Percentiles rank a stretch among this genome's conserved stretches.
Evolutionary conservation across 192 early-diverging fungal genomes (phyloP).

Genomic region (Diversispora epigaea): DNA sequence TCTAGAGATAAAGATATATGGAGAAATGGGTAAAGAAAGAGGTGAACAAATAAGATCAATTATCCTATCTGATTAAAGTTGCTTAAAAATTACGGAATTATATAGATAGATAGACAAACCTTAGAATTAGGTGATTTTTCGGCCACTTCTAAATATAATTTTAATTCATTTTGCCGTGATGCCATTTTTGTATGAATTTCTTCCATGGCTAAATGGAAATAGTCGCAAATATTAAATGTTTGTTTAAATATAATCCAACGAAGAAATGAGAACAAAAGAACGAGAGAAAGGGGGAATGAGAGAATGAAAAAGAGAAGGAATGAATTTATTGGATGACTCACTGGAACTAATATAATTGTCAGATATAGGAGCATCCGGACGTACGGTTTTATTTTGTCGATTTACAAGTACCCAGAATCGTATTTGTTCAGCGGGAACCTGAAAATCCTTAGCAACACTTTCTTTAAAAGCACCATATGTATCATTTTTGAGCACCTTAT

Average conservation of each 20-base stretch:
- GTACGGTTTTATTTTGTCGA: conserved; percentile 88
- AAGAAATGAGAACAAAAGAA: not conserved
- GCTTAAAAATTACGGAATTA: no score
- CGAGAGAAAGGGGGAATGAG: not conserved
- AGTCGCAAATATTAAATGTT: not conserved
- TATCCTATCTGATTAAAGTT: no score
- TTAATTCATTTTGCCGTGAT: conserved; percentile 38
- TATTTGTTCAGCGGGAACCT: conserved; percentile 52
- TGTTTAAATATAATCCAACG: not conserved
- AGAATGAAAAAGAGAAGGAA: not conserved
- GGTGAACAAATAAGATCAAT: not conserved
- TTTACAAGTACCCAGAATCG: conserved; percentile 86
- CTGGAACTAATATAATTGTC: conserved; percentile 44
- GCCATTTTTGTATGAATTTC: conserved; percentile 38
- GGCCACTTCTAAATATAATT: conserved; percentile 41
- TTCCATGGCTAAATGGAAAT: conserved; percentile 45
- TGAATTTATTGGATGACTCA: conserved; percentile 36
- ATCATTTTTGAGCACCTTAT: conserved; percentile 60
- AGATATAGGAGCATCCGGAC: conserved; percentile 74
- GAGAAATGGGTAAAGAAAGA: no score
- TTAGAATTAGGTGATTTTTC: conserved; percentile 37
- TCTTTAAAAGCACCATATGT: conserved; percentile 57
- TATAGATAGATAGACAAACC: conserved; percentile 32
- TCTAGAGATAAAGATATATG: not conserved
- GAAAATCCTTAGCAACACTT: conserved; percentile 47